phyloP scores from a whole-genome alignment of 164 flowering plant genomes.

The Magnolia sinica region DNA sequence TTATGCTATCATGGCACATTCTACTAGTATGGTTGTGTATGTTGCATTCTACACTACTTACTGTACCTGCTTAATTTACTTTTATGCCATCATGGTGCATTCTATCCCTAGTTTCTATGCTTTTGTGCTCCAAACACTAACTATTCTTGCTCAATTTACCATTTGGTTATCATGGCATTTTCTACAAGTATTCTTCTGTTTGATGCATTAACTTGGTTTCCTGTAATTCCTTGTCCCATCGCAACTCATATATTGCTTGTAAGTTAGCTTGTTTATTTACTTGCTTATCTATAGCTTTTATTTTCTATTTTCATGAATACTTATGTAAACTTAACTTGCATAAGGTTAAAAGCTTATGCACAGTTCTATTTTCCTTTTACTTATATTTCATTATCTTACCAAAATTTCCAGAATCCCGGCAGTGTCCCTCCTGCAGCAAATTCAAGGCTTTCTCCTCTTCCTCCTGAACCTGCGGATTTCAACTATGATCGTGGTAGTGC shows the following conservation, averaged over 20 bases:
- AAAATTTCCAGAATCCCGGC: constrained; percentile 48
- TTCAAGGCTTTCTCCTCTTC: constrained; percentile 90
- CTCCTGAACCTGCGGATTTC: constrained; percentile 86
- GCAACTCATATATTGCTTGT: not conserved
- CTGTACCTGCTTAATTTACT: no score
- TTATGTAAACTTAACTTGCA: not conserved
- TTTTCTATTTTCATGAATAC: not conserved
- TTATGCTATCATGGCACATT: no score
- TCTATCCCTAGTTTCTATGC: no score
- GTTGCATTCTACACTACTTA: no score
- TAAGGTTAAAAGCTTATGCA: not conserved
- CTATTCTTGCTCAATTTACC: not conserved
- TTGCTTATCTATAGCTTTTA: not conserved
- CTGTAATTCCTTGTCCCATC: not conserved
- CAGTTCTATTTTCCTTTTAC: not conserved
- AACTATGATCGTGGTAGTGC: constrained; percentile 56
- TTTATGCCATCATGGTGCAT: no score
- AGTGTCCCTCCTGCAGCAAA: constrained; percentile 60
- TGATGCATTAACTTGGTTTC: not conserved
- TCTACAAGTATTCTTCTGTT: no score
- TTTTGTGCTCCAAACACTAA: not conserved
- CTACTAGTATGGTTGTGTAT: no score
- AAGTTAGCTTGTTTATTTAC: not conserved
- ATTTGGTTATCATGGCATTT: not conserved
- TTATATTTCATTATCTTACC: constrained; percentile 1